Base-by-base conservation (phyloP, 2,329 filamentous ascomycete genomes). In the Stemphylium lycopersici region DNA sequence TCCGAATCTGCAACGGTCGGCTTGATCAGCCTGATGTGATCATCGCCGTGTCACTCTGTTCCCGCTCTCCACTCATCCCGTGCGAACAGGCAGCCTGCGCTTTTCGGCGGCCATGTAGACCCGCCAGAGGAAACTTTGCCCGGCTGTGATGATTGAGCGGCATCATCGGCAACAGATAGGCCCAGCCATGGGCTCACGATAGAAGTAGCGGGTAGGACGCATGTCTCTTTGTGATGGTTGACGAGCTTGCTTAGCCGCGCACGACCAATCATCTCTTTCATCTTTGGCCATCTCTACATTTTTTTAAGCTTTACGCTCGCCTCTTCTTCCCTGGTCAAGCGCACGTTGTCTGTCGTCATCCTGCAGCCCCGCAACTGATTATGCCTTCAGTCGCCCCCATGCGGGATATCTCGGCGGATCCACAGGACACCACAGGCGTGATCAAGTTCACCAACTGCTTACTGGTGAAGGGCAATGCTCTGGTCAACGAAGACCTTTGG, bases 371-470 rank as follows among this genome's bases (percentile, higher is more conserved):
- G 24, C 16, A 12, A 22, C 20, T 33, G 55, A 53, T 47, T 12
- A 80, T 81, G 70, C 77, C 76, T n/a, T 76, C 73, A 22, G 74
- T 72, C 31, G 61, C 77, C 18, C 71, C 70, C 12, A 44, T 59
- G 16, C 55, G 42, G 41, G 55, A 65, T 65, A 69, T 76, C 61
- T 65, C 75, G 62, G 68, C 76, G 67, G 37, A 24, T 36, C 10
- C 50, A 15, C 49, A 54, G 60, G 72, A 51, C 37, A 49, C 46
- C 4, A 76, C 69, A 42, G 80, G 80, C 46, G 88, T 96, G 71
- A 92, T 90, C 70, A 95, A 93, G 73, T 90, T 96, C 74, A 95
- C 90, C 69, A 96, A 96, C 78, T 96, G 92, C 72, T 87, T 89
- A 45, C 79, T 96, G 22, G 81, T 93, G 55, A 87, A 85, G 68